phyloP scores from a whole-genome alignment of 805 yeast genomes.

The Barnettozyma sucrosica region DNA sequence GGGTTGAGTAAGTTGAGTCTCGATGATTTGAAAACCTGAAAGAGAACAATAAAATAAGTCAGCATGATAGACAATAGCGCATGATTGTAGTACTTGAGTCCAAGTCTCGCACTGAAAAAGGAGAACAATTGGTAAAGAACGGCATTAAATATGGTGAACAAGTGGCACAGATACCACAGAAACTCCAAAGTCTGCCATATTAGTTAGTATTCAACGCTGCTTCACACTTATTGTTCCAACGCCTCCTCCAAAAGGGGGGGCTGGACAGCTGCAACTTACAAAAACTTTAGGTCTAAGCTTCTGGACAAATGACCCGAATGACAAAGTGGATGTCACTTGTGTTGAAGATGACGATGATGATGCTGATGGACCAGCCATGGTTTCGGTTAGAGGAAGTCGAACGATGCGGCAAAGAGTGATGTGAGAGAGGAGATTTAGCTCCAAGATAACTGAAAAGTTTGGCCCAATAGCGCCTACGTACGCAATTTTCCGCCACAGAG shows the following conservation, averaged over 20 bases:
- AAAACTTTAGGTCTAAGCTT: conserved; percentile 8
- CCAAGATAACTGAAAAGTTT: conserved; percentile 3
- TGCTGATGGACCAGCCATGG: conserved; percentile 11
- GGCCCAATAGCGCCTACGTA: not conserved
- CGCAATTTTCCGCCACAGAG: not conserved
- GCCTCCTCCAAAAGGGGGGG: not conserved
- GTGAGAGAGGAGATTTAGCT: not conserved
- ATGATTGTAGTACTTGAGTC: conserved; percentile 34
- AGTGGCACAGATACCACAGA: conserved; percentile 66
- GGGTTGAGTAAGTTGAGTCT: conserved; percentile 26
- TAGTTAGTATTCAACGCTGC: not conserved
- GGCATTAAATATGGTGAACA: conserved; percentile 40
- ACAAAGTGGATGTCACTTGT: not conserved
- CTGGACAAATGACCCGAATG: conserved; percentile 7
- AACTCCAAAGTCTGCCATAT: conserved; percentile 26
- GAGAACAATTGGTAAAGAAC: conserved; percentile 35
- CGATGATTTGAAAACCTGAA: conserved; percentile 47
- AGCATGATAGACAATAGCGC: conserved; percentile 46
- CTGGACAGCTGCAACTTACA: conserved; percentile 3
- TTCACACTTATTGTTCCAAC: not conserved
- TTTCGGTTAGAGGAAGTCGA: not conserved
- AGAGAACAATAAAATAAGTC: conserved; percentile 59
- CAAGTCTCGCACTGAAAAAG: conserved; percentile 32
- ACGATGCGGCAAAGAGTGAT: not conserved
- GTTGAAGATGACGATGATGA: not conserved